Conservation (phyloP, 106 monocot genomes). For the Amphibolis antarctica region DNA sequence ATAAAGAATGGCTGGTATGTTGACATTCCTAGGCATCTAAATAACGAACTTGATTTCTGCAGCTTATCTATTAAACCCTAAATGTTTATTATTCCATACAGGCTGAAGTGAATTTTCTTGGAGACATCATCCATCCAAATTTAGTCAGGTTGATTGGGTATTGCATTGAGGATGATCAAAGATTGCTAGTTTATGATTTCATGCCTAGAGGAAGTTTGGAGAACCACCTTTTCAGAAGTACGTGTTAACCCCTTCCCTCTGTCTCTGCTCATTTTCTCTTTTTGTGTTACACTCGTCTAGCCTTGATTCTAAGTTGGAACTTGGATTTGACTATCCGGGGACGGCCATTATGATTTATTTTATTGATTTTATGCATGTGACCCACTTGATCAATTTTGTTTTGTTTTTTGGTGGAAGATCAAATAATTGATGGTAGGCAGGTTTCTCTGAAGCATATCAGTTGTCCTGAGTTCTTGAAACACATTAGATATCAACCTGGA, state of each 20-base stretch:
- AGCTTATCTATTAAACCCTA: not conserved
- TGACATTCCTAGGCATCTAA: not conserved
- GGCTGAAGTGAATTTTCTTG: conserved; percentile 41
- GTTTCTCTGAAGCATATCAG: no score
- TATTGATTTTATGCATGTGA: no score
- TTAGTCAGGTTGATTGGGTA: conserved; percentile 36
- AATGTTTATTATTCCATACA: conserved; percentile 6
- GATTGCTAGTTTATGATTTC: conserved; percentile 33
- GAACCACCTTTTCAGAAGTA: conserved; percentile 40
- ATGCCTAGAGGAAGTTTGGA: conserved; percentile 39
- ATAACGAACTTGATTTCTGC: not conserved
- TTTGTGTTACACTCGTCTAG: not conserved
- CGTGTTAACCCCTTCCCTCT: not conserved
- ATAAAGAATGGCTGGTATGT: conserved; percentile 41
- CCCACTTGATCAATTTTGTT: no score
- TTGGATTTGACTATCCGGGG: no score
- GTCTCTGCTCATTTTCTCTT: not conserved
- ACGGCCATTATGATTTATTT: no score
- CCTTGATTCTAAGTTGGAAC: no score
- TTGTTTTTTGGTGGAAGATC: no score
- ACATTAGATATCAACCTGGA: no score
- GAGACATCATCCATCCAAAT: conserved; percentile 37
- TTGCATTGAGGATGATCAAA: conserved; percentile 40
- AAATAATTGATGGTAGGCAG: no score
- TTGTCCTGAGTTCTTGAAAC: no score